Conservation (phyloP, 345 rosid species). For the Gossypium bickii region DNA sequence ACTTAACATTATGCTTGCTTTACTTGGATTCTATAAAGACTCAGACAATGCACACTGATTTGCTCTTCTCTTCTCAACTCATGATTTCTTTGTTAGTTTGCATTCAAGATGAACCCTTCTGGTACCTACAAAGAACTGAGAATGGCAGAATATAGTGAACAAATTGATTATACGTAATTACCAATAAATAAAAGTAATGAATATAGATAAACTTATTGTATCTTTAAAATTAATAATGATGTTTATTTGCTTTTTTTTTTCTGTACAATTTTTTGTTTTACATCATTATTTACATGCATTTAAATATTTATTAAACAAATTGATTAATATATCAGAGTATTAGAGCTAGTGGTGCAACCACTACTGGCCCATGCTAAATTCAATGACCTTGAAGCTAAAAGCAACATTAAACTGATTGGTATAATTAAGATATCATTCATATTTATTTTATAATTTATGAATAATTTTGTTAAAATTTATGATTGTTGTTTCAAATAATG, state of each 20-base stretch:
- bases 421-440: too few relatives aligned
- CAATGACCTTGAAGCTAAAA: too few relatives aligned
- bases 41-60: slow-evolving; percentile 11
- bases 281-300: neutral
- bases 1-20: slow-evolving; percentile 42
- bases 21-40: slow-evolving; percentile 45
- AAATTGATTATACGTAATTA: neutral
- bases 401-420: too few relatives aligned
- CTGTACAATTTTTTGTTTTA: neutral
- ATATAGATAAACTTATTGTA: neutral
- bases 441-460: too few relatives aligned
- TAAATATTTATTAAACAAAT: neutral
- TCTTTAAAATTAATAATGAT: neutral
- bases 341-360: neutral
- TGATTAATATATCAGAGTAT: neutral
- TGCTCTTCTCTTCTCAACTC: neutral
- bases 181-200: neutral
- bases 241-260: neutral
- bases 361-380: neutral
- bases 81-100: neutral
- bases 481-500: too few relatives aligned
- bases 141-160: neutral
- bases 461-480: too few relatives aligned
- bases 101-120: neutral
- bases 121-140: neutral